A percentile compares a stretch with the other conserved stretches of the same genome.
Evolutionary conservation across 2,329 filamentous ascomycete species (phyloP).

Genomic region (Orbilia oligospora): DNA sequence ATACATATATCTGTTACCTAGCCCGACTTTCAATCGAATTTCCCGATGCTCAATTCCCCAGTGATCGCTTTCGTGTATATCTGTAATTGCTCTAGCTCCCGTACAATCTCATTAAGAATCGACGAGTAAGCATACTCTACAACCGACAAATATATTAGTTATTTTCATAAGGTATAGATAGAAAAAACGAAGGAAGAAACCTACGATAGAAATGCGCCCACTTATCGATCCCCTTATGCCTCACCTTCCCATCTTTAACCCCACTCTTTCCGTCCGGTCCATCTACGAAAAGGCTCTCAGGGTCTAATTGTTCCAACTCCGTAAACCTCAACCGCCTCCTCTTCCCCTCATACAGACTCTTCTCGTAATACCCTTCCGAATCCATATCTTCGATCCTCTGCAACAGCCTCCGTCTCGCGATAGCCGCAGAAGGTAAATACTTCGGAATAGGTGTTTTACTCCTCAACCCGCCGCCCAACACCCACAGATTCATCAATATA

Average conservation of each 20-base stretch:
- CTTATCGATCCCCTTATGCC: constrained; percentile 66
- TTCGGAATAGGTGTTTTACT: constrained; percentile 68
- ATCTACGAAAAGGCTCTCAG: constrained; percentile 58
- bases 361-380: constrained; percentile 63
- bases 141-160: constrained; percentile 34
- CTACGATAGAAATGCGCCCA: constrained; percentile 74
- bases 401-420: constrained; percentile 71
- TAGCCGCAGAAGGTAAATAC: constrained; percentile 73
- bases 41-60: constrained; percentile 68
- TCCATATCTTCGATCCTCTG: constrained; percentile 71
- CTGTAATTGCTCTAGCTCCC: constrained; percentile 72
- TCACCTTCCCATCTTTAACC: constrained; percentile 63
- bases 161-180: constrained; percentile 64
- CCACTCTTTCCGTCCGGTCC: constrained; percentile 26
- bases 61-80: constrained; percentile 74
- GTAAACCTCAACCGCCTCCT: constrained; percentile 40
- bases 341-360: constrained; percentile 29
- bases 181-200: constrained; percentile 63
- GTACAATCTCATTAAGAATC: constrained; percentile 68
- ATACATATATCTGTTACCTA: neutral
- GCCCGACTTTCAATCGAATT: constrained; percentile 41
- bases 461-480: constrained; percentile 73
- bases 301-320: constrained; percentile 46
- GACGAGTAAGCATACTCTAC: constrained; percentile 65
- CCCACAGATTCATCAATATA: constrained; percentile 74